Evolutionary conservation across 352 stramenopile genomes (phyloP), one percentile per base, ranked within the genome.

Genomic region (Thalassiosira delicatula): DNA sequence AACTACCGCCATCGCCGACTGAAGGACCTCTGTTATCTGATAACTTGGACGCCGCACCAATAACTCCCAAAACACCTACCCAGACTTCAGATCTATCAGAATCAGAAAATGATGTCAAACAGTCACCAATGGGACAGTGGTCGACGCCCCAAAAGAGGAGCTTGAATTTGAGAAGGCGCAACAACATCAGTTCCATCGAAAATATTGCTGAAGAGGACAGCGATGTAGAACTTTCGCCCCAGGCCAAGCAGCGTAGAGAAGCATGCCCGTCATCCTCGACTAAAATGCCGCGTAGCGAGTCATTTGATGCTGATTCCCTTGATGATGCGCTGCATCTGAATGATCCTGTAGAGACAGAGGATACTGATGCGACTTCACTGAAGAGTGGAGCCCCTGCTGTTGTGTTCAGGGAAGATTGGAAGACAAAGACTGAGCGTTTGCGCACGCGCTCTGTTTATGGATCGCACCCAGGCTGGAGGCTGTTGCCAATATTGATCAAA

Each of bases 401-500:
- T 61, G 86, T 95, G 3, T 96, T 96, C 65, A 93, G 91, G 63
- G 93, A 96, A 86, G 86, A 90, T 65, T 96, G 92, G 92, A 84
- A 85, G 11, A 86, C 92, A 30, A 95, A 95, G 69, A 92, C 95
- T 69, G 81, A 89, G n/a, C 87, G 94, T n/a, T 70, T 96, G 27
- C 78, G 90, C 59, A 66, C 85, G 56, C 83, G 77, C 62, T 92
- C 80, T 62, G 62, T 87, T 42, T 84, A 87, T 59, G 85, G 88
- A 37, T 84, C 73, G 40, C 78, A 93, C 79, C 85, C 86, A 61
- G 88, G 87, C 32, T 96, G 93, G 92, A 86, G 90, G 56, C 79
- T 96, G 30, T 75, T 95, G 25, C 91, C 92, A 35, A 97, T 99
- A 89, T 97, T 99, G 49, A 95, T 98, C 51, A 99, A 99, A 85